Evolutionary conservation across 495 filamentous ascomycete genomes (phyloP).

Genomic region (Astrothelium subdiscretum): DNA sequence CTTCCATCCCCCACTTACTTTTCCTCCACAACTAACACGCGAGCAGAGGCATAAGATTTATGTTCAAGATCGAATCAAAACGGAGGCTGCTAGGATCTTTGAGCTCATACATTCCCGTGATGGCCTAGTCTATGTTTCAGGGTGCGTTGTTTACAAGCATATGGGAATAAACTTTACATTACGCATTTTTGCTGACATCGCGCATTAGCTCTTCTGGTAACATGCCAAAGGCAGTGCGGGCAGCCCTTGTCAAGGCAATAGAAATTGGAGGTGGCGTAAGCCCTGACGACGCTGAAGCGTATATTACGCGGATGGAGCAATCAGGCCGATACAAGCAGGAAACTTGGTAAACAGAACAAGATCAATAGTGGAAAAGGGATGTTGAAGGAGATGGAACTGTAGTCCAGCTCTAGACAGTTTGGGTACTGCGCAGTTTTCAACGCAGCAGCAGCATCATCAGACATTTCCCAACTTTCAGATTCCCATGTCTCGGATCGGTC

Average conservation of each 20-base stretch:
- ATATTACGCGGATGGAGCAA: slow-evolving; percentile 53
- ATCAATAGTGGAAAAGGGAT: too few species aligned
- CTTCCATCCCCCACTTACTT: background rate
- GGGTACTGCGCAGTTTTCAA: too few species aligned
- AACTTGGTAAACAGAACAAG: slow-evolving; percentile 52
- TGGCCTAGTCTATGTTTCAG: slow-evolving; percentile 67
- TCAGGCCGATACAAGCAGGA: slow-evolving; percentile 64
- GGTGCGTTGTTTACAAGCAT: slow-evolving; percentile 33
- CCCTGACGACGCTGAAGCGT: slow-evolving; percentile 43
- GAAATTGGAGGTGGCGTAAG: slow-evolving; percentile 11
- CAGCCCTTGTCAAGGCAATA: slow-evolving; percentile 56
- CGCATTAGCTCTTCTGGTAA: slow-evolving; percentile 30
- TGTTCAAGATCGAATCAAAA: slow-evolving; percentile 72
- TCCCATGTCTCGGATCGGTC: background rate
- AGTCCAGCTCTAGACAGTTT: too few species aligned
- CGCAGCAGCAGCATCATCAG: background rate
- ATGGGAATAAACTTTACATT: background rate
- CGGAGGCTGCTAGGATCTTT: slow-evolving; percentile 47
- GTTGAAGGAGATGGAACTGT: too few species aligned
- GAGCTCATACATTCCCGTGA: slow-evolving; percentile 39
- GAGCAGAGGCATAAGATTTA: slow-evolving; percentile 55
- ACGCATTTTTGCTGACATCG: too few species aligned
- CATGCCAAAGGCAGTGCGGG: slow-evolving; percentile 85
- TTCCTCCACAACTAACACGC: slow-evolving; percentile 1
- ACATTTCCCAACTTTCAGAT: background rate